Base-by-base conservation (phyloP, 2,329 filamentous ascomycete genomes). In the Trichoderma lentiforme region DNA sequence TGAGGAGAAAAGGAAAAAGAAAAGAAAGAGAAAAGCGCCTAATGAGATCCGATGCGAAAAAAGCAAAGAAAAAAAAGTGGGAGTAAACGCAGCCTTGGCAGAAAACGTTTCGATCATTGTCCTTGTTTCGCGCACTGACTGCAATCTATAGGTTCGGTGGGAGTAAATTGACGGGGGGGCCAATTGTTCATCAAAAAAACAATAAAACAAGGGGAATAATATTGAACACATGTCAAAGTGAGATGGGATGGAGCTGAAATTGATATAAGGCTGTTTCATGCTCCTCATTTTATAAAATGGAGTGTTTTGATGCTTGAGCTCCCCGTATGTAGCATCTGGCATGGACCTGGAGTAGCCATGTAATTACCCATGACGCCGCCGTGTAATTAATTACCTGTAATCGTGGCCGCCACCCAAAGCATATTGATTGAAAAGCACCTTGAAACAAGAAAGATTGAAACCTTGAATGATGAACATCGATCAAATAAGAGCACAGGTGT, bases 211-310 rank as follows among this genome's bases (percentile, higher is more conserved):
- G 67, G 66, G 56, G 30, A 61, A 28, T 24, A 12, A 21, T 60
- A 51, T 53, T 53, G 11, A n/a, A 28, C 30, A 61, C 4, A 53
- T n/a, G 56, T 9, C 56, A 60, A 26, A 61, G 18, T 61, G 57
- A 69, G 53, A 47, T 24, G 26, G 66, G 57, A 51, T 47, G 39
- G 39, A 53, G 39, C 28, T 70, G 57, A 70, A 70, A 70, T 70
- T 51, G 67, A 70, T 56, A 69, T 28, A 61, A 61, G 21, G 12
- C 18, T 39, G 67, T 70, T 70, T 70, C 56, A 70, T 47, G 39
- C 67, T 53, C 56, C 57, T 61, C 67, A 61, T 70, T 36, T 69
- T 51, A 69, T 47, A 69, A 60, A 57, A 60, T 47, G 56, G 47
- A 67, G 64, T 68, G 6, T 58, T 61, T 61, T 69, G 65, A 60